Evolutionary conservation across 2,329 filamentous ascomycete species (phyloP).

Genomic region (Graphilbum fragrans): DNA sequence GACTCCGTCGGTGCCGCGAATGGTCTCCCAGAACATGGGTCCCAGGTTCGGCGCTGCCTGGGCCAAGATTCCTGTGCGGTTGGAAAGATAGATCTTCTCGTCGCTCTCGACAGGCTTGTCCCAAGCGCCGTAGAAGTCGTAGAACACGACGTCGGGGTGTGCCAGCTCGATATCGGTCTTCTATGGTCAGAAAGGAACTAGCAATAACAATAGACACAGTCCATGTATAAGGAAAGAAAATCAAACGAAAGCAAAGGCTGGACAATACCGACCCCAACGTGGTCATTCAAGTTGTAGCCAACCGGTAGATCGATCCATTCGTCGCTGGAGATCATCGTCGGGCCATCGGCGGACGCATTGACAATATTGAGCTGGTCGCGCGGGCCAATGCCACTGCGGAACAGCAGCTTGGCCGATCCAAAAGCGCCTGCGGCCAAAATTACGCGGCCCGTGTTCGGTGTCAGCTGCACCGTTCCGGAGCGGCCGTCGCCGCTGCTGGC

Average conservation of each 20-base stretch:
- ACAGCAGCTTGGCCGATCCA: slow-evolving; percentile 4
- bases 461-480: neutral
- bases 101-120: slow-evolving; percentile 31
- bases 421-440: slow-evolving; percentile 50
- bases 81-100: slow-evolving; percentile 23
- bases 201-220: no score
- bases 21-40: slow-evolving; percentile 46
- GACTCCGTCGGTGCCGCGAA: slow-evolving; percentile 43
- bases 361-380: slow-evolving; percentile 43
- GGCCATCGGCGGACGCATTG: slow-evolving; percentile 33
- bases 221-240: neutral
- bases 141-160: slow-evolving; percentile 38
- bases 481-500: slow-evolving; percentile 7
- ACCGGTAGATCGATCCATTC: slow-evolving; percentile 48
- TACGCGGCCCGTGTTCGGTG: slow-evolving; percentile 40
- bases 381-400: slow-evolving; percentile 49
- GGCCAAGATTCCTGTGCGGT: slow-evolving; percentile 46
- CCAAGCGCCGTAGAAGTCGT: slow-evolving; percentile 55
- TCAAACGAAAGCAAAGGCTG: neutral
- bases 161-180: slow-evolving; percentile 33
- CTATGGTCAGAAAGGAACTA: no score
- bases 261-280: slow-evolving; percentile 30
- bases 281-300: slow-evolving; percentile 46
- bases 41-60: slow-evolving; percentile 57
- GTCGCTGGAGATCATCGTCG: slow-evolving; percentile 34